Conservation (phyloP, 306 rosid species). For the Mucuna pruriens region DNA sequence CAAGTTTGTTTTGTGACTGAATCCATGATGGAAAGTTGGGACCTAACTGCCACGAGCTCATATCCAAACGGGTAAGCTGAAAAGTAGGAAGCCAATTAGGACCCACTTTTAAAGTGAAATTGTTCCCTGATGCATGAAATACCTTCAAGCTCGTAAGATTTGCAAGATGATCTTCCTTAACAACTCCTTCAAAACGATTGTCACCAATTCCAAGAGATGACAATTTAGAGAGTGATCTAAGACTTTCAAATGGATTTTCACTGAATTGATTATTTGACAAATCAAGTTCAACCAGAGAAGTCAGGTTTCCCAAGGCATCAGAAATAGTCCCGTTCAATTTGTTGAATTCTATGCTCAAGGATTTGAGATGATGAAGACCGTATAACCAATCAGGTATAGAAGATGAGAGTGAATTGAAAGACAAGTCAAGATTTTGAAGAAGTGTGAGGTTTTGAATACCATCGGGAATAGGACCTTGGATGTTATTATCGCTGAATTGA, state of each 20-base stretch:
- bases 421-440: slow-evolving; percentile 14
- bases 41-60: slow-evolving; percentile 22
- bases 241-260: slow-evolving; percentile 1
- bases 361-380: slow-evolving; percentile 3
- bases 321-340: neutral
- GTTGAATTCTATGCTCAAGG: neutral
- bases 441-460: slow-evolving; percentile 23
- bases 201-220: neutral
- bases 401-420: neutral
- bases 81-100: slow-evolving; percentile 27
- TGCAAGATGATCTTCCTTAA: neutral
- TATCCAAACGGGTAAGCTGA: rapidly evolving
- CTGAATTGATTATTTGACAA: neutral
- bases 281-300: slow-evolving; percentile 13
- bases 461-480: slow-evolving; percentile 19
- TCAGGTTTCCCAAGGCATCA: neutral
- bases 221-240: neutral
- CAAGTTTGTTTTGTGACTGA: neutral
- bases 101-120: neutral
- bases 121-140: neutral
- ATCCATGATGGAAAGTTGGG: slow-evolving; percentile 37
- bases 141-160: neutral
- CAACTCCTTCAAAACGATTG: slow-evolving; percentile 10
- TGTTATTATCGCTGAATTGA: neutral
- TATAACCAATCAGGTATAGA: neutral